Conservation (phyloP, 495 filamentous ascomycete genomes). For the Hypoxylon perforatum region DNA sequence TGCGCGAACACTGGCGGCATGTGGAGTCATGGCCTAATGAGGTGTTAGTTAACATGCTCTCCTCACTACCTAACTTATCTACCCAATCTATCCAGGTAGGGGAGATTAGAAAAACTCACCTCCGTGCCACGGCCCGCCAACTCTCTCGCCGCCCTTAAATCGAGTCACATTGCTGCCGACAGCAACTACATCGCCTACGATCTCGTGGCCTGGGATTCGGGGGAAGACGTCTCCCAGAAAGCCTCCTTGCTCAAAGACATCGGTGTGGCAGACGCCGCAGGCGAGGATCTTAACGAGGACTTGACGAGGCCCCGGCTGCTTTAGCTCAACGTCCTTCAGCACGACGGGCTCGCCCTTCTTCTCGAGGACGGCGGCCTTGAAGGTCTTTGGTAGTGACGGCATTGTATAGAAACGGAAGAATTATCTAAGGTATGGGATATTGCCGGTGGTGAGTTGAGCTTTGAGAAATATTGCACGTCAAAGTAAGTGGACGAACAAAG, state of each 20-base stretch:
- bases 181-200: slow-evolving; percentile 64
- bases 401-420: slow-evolving; percentile 19
- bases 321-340: slow-evolving; percentile 58
- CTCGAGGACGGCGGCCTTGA: slow-evolving; percentile 60
- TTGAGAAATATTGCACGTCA: too few relatives aligned
- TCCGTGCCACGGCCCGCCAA: slow-evolving; percentile 68
- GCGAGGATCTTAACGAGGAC: slow-evolving; percentile 66
- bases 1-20: slow-evolving; percentile 61
- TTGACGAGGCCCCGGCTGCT: slow-evolving; percentile 53
- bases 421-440: too few relatives aligned
- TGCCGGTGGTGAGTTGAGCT: too few relatives aligned
- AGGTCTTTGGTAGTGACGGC: slow-evolving; percentile 59
- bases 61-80: background rate
- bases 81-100: background rate
- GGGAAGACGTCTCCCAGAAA: slow-evolving; percentile 58
- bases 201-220: slow-evolving; percentile 65
- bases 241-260: slow-evolving; percentile 52
- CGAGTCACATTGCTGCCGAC: slow-evolving; percentile 55
- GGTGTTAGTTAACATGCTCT: slow-evolving; percentile 18
- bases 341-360: slow-evolving; percentile 49
- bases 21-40: slow-evolving; percentile 53
- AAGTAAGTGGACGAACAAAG: too few relatives aligned
- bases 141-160: slow-evolving; percentile 61
- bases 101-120: slow-evolving; percentile 47
- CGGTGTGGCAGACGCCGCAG: slow-evolving; percentile 65